Evolutionary conservation across 345 rosid species (phyloP).

Genomic region (Arabis alpina): DNA sequence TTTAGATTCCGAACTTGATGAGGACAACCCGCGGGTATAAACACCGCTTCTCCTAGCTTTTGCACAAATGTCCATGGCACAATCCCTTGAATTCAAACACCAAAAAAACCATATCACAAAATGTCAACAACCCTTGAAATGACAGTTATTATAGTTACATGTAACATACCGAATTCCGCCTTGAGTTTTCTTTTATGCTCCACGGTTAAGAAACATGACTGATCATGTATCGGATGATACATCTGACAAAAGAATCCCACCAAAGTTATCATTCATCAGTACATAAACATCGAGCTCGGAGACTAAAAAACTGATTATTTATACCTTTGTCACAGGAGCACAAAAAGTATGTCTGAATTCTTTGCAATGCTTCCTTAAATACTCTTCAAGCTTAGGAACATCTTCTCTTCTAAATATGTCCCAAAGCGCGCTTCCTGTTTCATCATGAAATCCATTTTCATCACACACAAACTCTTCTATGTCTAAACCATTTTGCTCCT

Average conservation of each 20-base stretch:
- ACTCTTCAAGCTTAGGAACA: conserved; percentile 73
- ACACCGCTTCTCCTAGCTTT: conserved; percentile 83
- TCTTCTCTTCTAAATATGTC: conserved; percentile 94
- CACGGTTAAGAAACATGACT: conserved; percentile 64
- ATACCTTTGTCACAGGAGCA: conserved; percentile 67
- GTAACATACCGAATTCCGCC: conserved; percentile 66
- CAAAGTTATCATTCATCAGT: not conserved
- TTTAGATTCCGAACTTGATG: conserved; percentile 97
- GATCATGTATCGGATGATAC: conserved; percentile 88
- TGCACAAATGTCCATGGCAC: conserved; percentile 97
- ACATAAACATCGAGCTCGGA: not conserved
- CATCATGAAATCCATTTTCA: conserved; percentile 38
- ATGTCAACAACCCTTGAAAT: not conserved
- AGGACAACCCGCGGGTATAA: conserved; percentile 97
- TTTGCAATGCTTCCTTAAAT: conserved; percentile 63
- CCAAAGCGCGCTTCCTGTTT: conserved; percentile 73
- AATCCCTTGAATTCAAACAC: conserved; percentile 51
- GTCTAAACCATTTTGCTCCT: conserved; percentile 25
- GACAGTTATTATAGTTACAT: conserved; percentile 20
- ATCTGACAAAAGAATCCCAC: conserved; percentile 48
- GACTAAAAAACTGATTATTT: not conserved
- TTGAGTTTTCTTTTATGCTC: conserved; percentile 82
- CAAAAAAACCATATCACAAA: not conserved
- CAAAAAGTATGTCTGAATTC: conserved; percentile 87
- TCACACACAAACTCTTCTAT: conserved; percentile 21